A percentile compares a stretch with the other conserved stretches of the same genome.
Evolutionary conservation across 768 basidiomycete genomes (phyloP).

Genomic region (Suillus lakei): DNA sequence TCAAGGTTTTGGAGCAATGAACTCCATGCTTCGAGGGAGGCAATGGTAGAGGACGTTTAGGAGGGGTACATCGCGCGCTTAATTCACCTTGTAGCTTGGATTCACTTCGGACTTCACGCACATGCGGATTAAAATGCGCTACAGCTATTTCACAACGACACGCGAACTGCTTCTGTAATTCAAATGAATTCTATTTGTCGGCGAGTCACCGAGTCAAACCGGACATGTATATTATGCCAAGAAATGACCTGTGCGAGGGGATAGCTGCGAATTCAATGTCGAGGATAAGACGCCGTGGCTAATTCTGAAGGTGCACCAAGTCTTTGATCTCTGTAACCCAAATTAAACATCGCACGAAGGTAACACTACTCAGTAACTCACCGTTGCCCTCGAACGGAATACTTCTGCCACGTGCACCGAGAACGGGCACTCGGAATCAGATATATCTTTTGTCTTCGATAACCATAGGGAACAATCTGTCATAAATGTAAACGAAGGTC

Average conservation of each 20-base stretch:
- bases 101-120: neutral
- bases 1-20: constrained; percentile 7
- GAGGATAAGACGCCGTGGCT: constrained; percentile 34
- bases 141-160: neutral
- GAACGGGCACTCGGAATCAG: constrained; percentile 21
- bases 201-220: neutral
- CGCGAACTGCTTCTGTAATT: neutral
- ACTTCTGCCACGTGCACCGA: constrained; percentile 43
- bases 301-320: constrained; percentile 47
- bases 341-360: constrained; percentile 3
- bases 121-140: neutral
- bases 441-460: constrained; percentile 29
- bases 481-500: constrained; percentile 74
- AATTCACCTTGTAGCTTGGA: neutral
- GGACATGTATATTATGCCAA: neutral
- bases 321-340: constrained; percentile 38
- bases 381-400: constrained; percentile 48
- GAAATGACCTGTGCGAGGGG: neutral
- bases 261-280: neutral
- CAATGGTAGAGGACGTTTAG: neutral
- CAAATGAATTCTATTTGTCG: neutral
- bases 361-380: constrained; percentile 32
- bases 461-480: constrained; percentile 81
- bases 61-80: neutral
- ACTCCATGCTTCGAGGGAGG: neutral